Evolutionary conservation across 352 stramenopile species (phyloP).

Genomic region (Phytophthora boehmeriae): DNA sequence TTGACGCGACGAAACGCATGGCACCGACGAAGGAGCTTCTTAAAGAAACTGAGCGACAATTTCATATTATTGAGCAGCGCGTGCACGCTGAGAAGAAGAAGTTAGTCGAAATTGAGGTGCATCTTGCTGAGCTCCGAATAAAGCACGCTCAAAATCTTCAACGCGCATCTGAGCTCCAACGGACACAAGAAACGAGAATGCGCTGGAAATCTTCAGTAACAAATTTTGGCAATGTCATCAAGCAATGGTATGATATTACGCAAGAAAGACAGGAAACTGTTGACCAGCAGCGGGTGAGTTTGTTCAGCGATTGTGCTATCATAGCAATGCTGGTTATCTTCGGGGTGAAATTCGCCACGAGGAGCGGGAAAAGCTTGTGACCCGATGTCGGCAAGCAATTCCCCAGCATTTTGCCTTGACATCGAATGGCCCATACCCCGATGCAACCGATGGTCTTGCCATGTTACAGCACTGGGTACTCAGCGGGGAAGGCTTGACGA

Average conservation of each 20-base stretch:
- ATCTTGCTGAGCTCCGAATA: conserved; percentile 50
- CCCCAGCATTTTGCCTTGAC: conserved; percentile 11
- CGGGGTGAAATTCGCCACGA: conserved; percentile 25
- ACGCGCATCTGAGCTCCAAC: conserved; percentile 55
- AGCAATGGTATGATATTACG: conserved; percentile 42
- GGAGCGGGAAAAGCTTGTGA: conserved; percentile 28
- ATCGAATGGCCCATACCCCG: conserved; percentile 1
- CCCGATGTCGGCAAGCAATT: conserved; percentile 29
- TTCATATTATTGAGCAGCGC: conserved; percentile 45
- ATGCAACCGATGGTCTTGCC: conserved; percentile 10
- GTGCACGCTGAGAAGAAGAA: conserved; percentile 53
- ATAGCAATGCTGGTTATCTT: conserved; percentile 42
- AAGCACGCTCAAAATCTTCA: conserved; percentile 40
- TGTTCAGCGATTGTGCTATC: conserved; percentile 44
- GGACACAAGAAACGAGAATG: conserved; percentile 48
- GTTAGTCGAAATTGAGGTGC: conserved; percentile 53
- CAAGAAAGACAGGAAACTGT: conserved; percentile 21
- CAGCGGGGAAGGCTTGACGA: conserved; percentile 25
- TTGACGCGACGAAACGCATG: conserved; percentile 68
- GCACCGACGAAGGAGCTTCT: conserved; percentile 60
- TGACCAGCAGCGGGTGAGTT: conserved; percentile 29
- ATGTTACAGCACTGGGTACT: conserved; percentile 41
- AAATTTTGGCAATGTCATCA: conserved; percentile 45
- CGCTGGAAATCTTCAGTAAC: conserved; percentile 47
- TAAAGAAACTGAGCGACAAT: conserved; percentile 43